Evolutionary conservation across 106 monocot genomes (phyloP).

Genomic region (Apostasia shenzhenica): DNA sequence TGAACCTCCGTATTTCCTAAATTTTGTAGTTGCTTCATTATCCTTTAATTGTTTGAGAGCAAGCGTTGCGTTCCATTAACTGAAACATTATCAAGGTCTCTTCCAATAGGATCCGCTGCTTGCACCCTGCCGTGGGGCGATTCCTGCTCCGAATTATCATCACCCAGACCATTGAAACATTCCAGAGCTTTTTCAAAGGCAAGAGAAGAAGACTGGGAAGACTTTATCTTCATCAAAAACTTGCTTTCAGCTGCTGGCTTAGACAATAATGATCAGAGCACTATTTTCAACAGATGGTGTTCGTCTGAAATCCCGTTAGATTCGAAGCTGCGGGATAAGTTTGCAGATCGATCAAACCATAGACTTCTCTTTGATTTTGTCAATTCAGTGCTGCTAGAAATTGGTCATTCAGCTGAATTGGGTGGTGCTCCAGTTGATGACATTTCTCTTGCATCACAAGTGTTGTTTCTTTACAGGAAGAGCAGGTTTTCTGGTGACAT

Average conservation of each 20-base stretch:
- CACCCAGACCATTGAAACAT: constrained; percentile 14
- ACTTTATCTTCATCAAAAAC: constrained; percentile 31
- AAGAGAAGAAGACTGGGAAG: constrained; percentile 38
- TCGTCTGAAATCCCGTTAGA: constrained; percentile 50
- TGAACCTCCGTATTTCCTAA: too few species aligned
- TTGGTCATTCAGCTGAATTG: constrained; percentile 3
- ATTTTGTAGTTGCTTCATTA: too few species aligned
- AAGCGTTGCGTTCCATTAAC: neutral
- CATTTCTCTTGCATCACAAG: constrained; percentile 7
- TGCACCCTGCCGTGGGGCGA: constrained; percentile 47
- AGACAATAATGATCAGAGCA: constrained; percentile 13
- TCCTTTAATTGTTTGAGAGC: neutral
- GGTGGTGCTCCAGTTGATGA: neutral
- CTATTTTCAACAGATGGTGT: constrained; percentile 37
- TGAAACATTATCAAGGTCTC: constrained; percentile 38
- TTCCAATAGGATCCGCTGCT: constrained; percentile 58
- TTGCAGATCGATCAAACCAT: constrained; percentile 37
- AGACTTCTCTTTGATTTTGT: constrained; percentile 48
- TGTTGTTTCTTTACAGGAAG: constrained; percentile 14
- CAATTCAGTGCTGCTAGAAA: constrained; percentile 30
- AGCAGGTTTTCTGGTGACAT: constrained; percentile 5
- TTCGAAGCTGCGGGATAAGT: constrained; percentile 32
- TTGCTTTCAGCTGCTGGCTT: constrained; percentile 45
- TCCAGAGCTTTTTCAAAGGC: constrained; percentile 22
- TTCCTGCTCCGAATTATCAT: constrained; percentile 19